A percentile compares a stretch with the other conserved stretches of the same genome.
phyloP scores from a whole-genome alignment of 2,329 filamentous ascomycete species.

The Diaporthe capsici region DNA sequence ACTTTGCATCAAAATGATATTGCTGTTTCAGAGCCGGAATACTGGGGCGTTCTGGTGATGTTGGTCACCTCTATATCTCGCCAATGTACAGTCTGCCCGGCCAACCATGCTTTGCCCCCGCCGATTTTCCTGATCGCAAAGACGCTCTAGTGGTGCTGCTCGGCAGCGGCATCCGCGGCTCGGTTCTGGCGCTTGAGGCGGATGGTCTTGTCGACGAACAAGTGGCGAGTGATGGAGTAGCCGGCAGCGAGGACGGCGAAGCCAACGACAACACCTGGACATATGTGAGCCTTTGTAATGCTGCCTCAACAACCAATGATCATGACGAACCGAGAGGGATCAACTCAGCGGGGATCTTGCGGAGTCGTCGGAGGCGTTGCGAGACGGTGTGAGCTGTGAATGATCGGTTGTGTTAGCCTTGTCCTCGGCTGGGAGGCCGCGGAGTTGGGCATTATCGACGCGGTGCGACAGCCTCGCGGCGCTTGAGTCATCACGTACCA shows the following conservation, averaged over 20 bases:
- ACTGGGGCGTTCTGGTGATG: slow-evolving; percentile 33
- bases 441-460: neutral
- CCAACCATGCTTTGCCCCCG: slow-evolving; percentile 37
- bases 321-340: slow-evolving; percentile 86
- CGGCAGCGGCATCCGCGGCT: slow-evolving; percentile 54
- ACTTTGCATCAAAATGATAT: slow-evolving; percentile 41
- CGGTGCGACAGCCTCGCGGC: slow-evolving; percentile 38
- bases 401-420: slow-evolving; percentile 30
- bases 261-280: slow-evolving; percentile 84
- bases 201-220: slow-evolving; percentile 91
- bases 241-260: slow-evolving; percentile 85
- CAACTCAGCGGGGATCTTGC: slow-evolving; percentile 93
- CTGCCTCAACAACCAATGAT: slow-evolving; percentile 35
- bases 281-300: slow-evolving; percentile 46
- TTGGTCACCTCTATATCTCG: slow-evolving; percentile 36
- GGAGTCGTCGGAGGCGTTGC: slow-evolving; percentile 91
- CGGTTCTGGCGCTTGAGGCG: slow-evolving; percentile 83
- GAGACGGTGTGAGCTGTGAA: slow-evolving; percentile 93
- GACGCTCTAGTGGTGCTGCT: slow-evolving; percentile 52
- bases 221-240: slow-evolving; percentile 88
- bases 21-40: slow-evolving; percentile 32
- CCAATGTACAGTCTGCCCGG: slow-evolving; percentile 41
- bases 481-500: slow-evolving; percentile 64
- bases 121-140: slow-evolving; percentile 34
- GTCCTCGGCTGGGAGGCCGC: neutral